Evolutionary conservation across 2,329 filamentous ascomycete species (phyloP).

Genomic region (Cladosporium sp.): DNA sequence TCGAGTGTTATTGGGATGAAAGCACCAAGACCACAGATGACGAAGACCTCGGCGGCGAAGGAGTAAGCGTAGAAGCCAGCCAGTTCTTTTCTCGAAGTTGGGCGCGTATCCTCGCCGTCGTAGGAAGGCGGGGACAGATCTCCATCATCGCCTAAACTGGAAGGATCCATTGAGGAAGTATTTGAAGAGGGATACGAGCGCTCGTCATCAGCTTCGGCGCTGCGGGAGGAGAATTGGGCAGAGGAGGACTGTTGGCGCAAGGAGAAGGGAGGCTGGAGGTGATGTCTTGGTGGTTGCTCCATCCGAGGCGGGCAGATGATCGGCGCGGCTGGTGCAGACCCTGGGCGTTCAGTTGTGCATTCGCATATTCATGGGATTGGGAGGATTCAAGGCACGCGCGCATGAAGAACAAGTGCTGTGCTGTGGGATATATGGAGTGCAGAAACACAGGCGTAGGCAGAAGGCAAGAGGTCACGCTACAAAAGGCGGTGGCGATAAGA

Average conservation of each 20-base stretch:
- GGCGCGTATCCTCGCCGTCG: conserved; percentile 80
- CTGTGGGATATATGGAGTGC: not conserved
- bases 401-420: not conserved
- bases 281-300: conserved; percentile 10
- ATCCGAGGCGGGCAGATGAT: conserved; percentile 1
- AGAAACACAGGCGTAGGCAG: not conserved
- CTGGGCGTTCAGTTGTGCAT: not conserved
- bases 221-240: conserved; percentile 34
- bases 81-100: conserved; percentile 84
- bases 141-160: conserved; percentile 10
- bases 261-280: conserved; percentile 11
- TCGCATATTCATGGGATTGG: not conserved
- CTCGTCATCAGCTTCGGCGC: conserved; percentile 47
- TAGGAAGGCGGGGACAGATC: conserved; percentile 56
- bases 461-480: not conserved
- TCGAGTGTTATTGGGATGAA: conserved; percentile 97
- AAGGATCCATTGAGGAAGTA: conserved; percentile 22
- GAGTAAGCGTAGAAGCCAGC: conserved; percentile 94
- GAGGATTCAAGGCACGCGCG: conserved; percentile 4
- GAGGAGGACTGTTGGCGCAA: conserved; percentile 23
- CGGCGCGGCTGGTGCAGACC: conserved; percentile 4
- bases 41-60: conserved; percentile 95
- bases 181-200: conserved; percentile 26
- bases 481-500: conserved; percentile 19
- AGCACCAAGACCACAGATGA: conserved; percentile 82